Base-by-base conservation (phyloP, 2,329 filamentous ascomycete genomes). In the Beauveria sp. region DNA sequence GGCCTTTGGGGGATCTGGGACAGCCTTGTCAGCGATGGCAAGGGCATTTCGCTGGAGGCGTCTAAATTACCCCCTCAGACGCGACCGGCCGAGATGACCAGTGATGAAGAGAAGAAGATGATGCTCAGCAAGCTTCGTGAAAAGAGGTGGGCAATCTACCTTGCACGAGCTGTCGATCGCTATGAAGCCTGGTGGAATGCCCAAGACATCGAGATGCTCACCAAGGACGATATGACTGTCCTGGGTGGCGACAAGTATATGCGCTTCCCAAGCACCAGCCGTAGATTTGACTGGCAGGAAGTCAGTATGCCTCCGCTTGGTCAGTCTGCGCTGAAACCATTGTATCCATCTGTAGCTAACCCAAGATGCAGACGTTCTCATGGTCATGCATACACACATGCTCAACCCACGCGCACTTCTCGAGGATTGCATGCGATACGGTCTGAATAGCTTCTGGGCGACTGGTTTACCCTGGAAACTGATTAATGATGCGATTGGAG, bases 331-430 rank as follows among this genome's bases (percentile, higher is more conserved):
- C 28, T 53, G 43, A 64, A 55, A 9, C n/a, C 58, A 24, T 26
- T 16, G 2, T 16, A 14, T 28, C 31, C 43, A 24, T 24, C 12
- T 18, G 5, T 3, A 3, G 26, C 34, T 43, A 34, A 56, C 38
- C 20, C 34, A 64, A 46, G 40, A 66, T 28, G 42, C 53, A 79
- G 89, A 93, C 73, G 83, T 93, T 0, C 73, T 92, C 22, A 89
- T 93, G 87, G 86, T 93, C 0, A 90, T 88, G 86, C 90, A 93
- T 71, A 77, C 88, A 0, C 89, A 90, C 68, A 88, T 90, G 83
- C 82, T 93, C 3, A 93, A 92, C 66, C 90, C 90, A 0, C 79
- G 87, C 46, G 78, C 77, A n/a, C 93, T 87, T 69, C 80, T 91
- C 4, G 88, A 93, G 68, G 90, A 93, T 69, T 86, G 85, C 68